Evolutionary conservation across 139 green algal species (phyloP), one percentile per base, ranked within the genome.

Genomic region (Chlamydomonas eustigma): DNA sequence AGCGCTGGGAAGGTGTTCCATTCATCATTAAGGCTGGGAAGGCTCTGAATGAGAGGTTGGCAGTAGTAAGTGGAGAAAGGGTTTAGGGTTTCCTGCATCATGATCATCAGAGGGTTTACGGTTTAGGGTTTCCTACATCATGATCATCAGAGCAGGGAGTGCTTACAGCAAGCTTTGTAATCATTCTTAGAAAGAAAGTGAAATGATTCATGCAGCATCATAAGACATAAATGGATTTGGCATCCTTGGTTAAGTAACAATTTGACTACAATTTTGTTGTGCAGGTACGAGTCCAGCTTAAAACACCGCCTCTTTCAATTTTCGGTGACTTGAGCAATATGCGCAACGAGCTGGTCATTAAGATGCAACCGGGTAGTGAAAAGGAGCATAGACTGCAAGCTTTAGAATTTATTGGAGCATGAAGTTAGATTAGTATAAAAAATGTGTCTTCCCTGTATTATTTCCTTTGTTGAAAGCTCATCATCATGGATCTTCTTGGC

Each of bases 11-110:
- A 4, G 93, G 91, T 28, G 94, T 97, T 73, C 94, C 94, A 0
- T 94, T 97, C 78, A 85, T 98, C 39, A 83, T 98, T 52, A 95
- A 97, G 83, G 95, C 95, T 1, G 95, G 94, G 72, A 99, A 99
- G 81, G 96, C 92, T 4, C 78, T 98, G 33, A 83, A 86, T 75
- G 81, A 86, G 44, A 67, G 77, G 31, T 39, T 76, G 37, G 77
- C 74, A 4, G n/a, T 76, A 68, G 81, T 86, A 70, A 70, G 58
- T 37, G 32, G 58, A 35, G 25, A 34, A 6, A 37, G 32, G 28
- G 6, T 37, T 24, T 70, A 24, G 22, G 58, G 25, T 22, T 35
- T 24, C 22, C 50, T 18, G 50, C 50, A 63, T 63, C 24, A 18
- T n/a, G n/a, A n/a, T n/a, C n/a, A 12, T 58, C 18, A 18, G 44